Base-by-base conservation (phyloP, 768 basidiomycete genomes). In the Serendipita sp. region DNA sequence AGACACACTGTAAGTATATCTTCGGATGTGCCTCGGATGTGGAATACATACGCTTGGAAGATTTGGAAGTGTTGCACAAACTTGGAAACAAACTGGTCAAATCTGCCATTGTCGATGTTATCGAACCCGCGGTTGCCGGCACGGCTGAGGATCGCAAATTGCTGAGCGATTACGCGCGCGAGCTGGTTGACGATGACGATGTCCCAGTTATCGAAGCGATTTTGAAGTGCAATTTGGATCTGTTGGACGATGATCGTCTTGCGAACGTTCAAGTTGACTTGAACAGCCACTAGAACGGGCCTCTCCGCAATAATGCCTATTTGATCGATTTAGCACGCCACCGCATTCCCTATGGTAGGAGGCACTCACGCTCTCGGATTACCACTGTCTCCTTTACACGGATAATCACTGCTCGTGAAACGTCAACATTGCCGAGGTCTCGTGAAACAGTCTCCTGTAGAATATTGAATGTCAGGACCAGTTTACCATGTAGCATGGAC, bases 161-260 rank as follows among this genome's bases (percentile, higher is more conserved):
- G 53, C 26, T 58, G 53, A 11, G 53, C 53, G 26, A 58, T 28
- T 13, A 58, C 28, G 11, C 22, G 31, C 11, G 26, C 53, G 26
- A 58, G 33, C 53, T 58, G 53, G 26, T 58, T 34, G 33, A 58
- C 53, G n/a, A 58, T 26, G 33, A 22, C 28, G 26, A 30, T 28
- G 26, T 58, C 53, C 53, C 53, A 58, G 53, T 58, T 58, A 33
- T 58, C 53, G 30, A 58, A 58, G 24, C 53, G 53, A 31, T n/a
- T 30, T 11, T 30, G 24, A 24, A 58, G 30, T 13, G 31, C 53
- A 31, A 24, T 58, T n/a, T 24, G 22, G 53, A 58, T 30, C 17
- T 58, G 53, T 9, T 58, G 22, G 24, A 58, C 53, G n/a, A 58
- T 58, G 26, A 58, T 58, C 11, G 53, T 58, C 30, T 58, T 4